Conservation (phyloP, 169 alveolate species). For the Perkinsus chesapeaki region DNA sequence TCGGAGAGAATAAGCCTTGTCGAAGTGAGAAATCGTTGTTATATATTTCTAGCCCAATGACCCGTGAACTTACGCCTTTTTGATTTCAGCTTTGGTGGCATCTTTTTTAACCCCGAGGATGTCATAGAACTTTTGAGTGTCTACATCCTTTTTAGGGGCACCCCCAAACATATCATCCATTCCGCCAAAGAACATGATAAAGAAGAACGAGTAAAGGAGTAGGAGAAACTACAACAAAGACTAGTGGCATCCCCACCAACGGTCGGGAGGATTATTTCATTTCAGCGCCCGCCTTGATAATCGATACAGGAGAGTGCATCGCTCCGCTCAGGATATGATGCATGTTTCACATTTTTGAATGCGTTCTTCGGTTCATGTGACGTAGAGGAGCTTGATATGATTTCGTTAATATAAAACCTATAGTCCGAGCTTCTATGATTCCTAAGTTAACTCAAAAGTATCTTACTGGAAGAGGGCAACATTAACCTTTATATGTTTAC, state of each 20-base stretch:
- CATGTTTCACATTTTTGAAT: not conserved
- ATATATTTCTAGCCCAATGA: not conserved
- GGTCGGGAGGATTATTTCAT: not conserved
- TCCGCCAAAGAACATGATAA: not conserved
- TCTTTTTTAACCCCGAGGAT: constrained; percentile 63
- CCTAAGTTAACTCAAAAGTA: no score
- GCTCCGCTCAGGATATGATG: not conserved
- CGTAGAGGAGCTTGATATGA: not conserved
- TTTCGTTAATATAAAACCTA: not conserved
- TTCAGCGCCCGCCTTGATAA: not conserved
- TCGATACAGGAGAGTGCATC: not conserved
- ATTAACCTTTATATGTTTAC: no score
- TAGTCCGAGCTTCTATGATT: no score
- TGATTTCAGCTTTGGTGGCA: constrained; percentile 79
- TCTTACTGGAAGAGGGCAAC: no score
- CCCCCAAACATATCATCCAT: not conserved
- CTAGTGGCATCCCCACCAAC: no score
- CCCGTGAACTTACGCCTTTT: constrained; percentile 62
- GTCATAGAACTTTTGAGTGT: constrained; percentile 71
- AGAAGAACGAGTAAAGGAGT: not conserved
- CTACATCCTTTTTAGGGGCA: constrained; percentile 39
- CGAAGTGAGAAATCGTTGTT: no score
- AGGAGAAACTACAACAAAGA: not conserved
- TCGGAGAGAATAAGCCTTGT: no score
- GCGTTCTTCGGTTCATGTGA: not conserved